Evolutionary conservation across 768 basidiomycete species (phyloP), one percentile per base, ranked within the genome.

Genomic region (Mycena albidolilacea): DNA sequence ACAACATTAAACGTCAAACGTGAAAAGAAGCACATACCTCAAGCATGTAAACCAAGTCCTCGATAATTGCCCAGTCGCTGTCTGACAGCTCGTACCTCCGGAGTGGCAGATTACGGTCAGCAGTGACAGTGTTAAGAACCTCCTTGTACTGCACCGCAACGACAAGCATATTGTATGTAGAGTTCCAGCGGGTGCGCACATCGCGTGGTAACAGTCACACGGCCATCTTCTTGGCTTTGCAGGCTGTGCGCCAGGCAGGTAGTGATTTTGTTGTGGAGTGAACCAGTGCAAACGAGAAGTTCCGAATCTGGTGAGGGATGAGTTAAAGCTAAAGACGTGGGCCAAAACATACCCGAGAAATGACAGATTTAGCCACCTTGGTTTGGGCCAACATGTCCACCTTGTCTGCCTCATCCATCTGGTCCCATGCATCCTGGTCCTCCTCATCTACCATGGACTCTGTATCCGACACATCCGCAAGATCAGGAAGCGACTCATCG

Each of bases 141-240:
- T 39, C n/a, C 9, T 39, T 59, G 14, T 59, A 59, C 39, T 59
- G 19, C 38, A 59, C 38, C 7, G 58, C 38, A 12, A 82, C 78
- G 1, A 74, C 38, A 0, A 83, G 67, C 83, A 85, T 83, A 44
- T 83, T 70, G 62, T 72, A 84, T 0, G 78, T 81, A 0, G 80
- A 84, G 62, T 84, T 85, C 84, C 83, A 85, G 1, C 79, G 71
- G 0, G 82, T 85, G 0, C 52, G 30, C 0, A 85, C 82, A 67
- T 85, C 81, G 0, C 79, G 77, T 3, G 81, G 84, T 65, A 84
- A 78, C 12, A 77, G 69, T 4, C 39, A 46, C 14, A 81, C n/a
- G 4, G 4, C 71, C 57, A 35, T 71, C 59, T 2, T 73, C 52
- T 15, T 48, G 39, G 5, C 81, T 64, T 0, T 5, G 4, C 58